A percentile compares a stretch with the other conserved stretches of the same genome.
phyloP scores from a whole-genome alignment of 768 basidiomycete genomes.

The Macrolepiota albuminosa region DNA sequence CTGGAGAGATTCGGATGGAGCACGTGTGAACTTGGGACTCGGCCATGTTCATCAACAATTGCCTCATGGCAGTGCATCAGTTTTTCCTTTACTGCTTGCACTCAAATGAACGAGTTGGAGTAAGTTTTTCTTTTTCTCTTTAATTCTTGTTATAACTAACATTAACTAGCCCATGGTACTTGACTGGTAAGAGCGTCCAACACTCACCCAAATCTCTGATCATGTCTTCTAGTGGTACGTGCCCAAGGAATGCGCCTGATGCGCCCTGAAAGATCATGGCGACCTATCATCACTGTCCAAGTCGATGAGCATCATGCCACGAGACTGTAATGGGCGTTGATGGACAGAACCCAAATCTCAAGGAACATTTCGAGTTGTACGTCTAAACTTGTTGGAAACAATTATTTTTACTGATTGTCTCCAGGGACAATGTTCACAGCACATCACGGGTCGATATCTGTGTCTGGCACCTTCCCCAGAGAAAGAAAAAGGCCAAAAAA shows the following conservation, averaged over 20 bases:
- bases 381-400: slow-evolving; percentile 18
- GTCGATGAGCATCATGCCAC: slow-evolving; percentile 45
- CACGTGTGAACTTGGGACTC: not conserved
- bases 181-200: slow-evolving; percentile 22
- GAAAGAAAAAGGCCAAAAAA: slow-evolving; percentile 61
- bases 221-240: slow-evolving; percentile 29
- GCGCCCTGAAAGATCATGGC: slow-evolving; percentile 60
- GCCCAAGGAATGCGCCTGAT: slow-evolving; percentile 42
- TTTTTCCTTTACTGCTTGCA: not conserved
- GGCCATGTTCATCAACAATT: not conserved
- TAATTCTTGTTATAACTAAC: not conserved
- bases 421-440: slow-evolving; percentile 34
- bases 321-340: slow-evolving; percentile 62
- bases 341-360: slow-evolving; percentile 67
- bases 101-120: not conserved
- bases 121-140: not conserved
- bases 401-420: not conserved
- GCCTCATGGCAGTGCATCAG: not conserved
- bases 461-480: slow-evolving; percentile 53
- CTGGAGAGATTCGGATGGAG: too few relatives aligned
- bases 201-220: not conserved
- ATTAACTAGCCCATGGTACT: slow-evolving; percentile 25
- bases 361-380: slow-evolving; percentile 48
- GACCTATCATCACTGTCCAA: slow-evolving; percentile 58
- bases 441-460: slow-evolving; percentile 46